These are phyloP conservation scores for Metschnikowia sp. DNA, from an alignment of 805 yeast genomes.

Conservation along the genomic window DNA sequence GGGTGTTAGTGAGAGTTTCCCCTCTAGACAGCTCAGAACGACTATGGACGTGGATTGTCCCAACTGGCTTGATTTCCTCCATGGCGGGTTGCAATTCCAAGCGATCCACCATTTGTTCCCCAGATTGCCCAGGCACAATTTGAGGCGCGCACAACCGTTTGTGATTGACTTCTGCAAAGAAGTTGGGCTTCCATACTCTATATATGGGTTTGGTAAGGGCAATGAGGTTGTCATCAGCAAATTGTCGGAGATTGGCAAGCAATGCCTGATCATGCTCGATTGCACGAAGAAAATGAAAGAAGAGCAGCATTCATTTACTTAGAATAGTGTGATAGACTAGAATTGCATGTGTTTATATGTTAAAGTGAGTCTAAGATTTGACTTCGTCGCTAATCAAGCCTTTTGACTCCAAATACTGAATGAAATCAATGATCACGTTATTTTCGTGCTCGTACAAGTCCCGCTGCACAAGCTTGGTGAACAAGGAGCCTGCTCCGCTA, in stretches of 20 bases:
- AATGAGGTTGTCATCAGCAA: conserved; percentile 67
- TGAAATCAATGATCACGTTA: conserved; percentile 35
- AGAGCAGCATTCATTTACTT: conserved; percentile 34
- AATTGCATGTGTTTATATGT: neutral
- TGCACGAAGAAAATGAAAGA: conserved; percentile 63
- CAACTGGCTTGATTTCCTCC: conserved; percentile 84
- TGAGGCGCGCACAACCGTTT: conserved; percentile 67
- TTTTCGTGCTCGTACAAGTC: conserved; percentile 42
- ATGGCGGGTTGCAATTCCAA: conserved; percentile 91
- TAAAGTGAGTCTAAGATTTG: neutral
- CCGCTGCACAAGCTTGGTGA: conserved; percentile 30
- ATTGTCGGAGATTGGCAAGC: conserved; percentile 73
- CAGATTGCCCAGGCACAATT: conserved; percentile 82
- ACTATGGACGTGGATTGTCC: conserved; percentile 97
- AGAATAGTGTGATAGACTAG: neutral
- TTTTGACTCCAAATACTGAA: conserved; percentile 32
- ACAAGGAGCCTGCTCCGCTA: conserved; percentile 13
- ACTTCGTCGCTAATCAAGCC: conserved; percentile 23
- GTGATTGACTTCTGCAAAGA: conserved; percentile 73
- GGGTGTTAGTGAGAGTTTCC: conserved; percentile 76
- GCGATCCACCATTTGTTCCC: conserved; percentile 90
- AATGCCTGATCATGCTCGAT: conserved; percentile 70
- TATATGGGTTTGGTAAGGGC: conserved; percentile 80
- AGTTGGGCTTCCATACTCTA: conserved; percentile 75
- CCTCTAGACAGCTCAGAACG: conserved; percentile 77